A percentile compares a stretch with the other conserved stretches of the same genome.
Conservation (phyloP, 2,329 filamentous ascomycete species). For the Cytospora leucostoma region DNA sequence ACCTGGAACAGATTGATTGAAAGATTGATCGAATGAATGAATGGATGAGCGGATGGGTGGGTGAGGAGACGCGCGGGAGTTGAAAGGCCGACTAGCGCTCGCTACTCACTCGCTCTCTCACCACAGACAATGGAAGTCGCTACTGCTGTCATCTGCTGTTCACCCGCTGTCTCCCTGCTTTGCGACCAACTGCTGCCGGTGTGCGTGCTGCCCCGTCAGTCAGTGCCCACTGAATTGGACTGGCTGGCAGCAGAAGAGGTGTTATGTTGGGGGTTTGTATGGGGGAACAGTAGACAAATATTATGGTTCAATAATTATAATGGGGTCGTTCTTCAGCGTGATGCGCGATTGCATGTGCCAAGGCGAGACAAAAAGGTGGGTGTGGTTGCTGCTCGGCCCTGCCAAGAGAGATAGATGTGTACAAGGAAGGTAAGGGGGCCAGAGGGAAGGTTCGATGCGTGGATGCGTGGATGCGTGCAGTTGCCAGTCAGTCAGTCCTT, state of each 20-base stretch:
- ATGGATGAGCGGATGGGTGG: neutral
- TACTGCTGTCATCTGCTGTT: too few relatives aligned
- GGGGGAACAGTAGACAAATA: neutral
- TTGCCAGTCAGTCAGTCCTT: neutral
- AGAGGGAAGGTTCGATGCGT: slow-evolving; percentile 11
- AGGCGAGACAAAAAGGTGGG: slow-evolving; percentile 33
- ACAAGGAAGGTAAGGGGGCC: slow-evolving; percentile 7
- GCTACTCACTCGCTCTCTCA: too few relatives aligned
- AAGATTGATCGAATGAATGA: too few relatives aligned
- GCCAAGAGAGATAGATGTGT: slow-evolving; percentile 27
- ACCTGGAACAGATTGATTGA: too few relatives aligned
- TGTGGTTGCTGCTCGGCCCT: slow-evolving; percentile 22
- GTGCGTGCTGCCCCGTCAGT: too few relatives aligned
- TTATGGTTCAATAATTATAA: neutral
- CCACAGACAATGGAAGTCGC: too few relatives aligned
- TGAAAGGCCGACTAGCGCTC: too few relatives aligned
- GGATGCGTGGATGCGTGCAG: slow-evolving; percentile 19
- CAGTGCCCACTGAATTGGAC: too few relatives aligned
- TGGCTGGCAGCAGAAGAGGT: too few relatives aligned
- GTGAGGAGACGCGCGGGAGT: slow-evolving; percentile 18
- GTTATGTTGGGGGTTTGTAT: too few relatives aligned
- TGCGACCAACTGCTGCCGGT: too few relatives aligned
- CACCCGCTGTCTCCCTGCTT: too few relatives aligned
- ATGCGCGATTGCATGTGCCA: slow-evolving; percentile 36
- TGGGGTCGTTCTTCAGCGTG: neutral